Evolutionary conservation across 768 basidiomycete genomes (phyloP), one percentile per base, ranked within the genome.

Genomic region (Mrakia gelida): DNA sequence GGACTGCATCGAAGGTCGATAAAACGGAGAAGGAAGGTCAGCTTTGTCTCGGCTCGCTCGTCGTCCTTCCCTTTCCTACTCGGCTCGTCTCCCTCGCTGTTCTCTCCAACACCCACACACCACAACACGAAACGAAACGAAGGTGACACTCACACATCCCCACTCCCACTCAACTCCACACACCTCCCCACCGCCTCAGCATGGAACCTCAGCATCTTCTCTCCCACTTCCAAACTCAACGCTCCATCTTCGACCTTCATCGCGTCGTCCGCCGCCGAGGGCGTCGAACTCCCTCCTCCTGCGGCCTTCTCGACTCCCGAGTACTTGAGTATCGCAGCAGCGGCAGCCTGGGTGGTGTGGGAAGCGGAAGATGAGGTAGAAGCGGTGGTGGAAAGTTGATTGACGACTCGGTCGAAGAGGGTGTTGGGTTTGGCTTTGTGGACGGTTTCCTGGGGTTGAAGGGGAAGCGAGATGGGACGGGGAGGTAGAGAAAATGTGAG

Each of bases 131-230:
- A 49, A 9, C 21, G 23, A 62, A 78, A 23, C 61, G 11, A 38
- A 1, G 28, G n/a, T n/a, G n/a, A n/a, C 4, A 87, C 93, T 85
- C 82, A 97, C 94, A 95, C 90, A 82, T 99, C 97, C 62, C 89
- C 90, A 11, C 88, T 82, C 16, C 90, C 85, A 82, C 91, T 95
- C 68, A 99, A 86, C 84, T 98, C 97, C 16, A 95, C 92, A 80
- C 94, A 95, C 81, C 97, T 86, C 6, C 97, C 96, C 41, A 97
- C 91, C 7, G 95, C 93, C 83, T 99, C 97, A 2, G 97, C 96
- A 84, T 99, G 97, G 95, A 96, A 98, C 84, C 90, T 93, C 23
- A 98, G 86, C 90, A 98, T 95, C 81, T 88, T 91, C 86, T 96
- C 94, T 2, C 94, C 92, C 15, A 90, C 86, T 59, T 90, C 89